Evolutionary conservation across 164 flowering plant species (phyloP), one percentile per base, ranked within the genome.

Genomic region (Brasenia schreberi): DNA sequence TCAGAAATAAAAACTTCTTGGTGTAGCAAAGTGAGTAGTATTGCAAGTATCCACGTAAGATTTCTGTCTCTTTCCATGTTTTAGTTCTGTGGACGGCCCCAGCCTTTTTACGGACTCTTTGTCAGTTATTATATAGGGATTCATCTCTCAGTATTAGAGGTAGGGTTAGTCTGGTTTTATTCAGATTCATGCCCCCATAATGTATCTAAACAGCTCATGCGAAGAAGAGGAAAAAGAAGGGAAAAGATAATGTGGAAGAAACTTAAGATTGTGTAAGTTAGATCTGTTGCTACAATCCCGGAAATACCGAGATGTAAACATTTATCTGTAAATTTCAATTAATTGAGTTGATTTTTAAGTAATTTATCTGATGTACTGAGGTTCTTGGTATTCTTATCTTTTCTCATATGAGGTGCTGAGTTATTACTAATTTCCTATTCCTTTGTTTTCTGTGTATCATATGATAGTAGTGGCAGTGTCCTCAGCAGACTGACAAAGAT

Each of bases 51-150:
- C 27, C 19, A 23, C 18, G 63, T 18, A 61, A 23, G 19, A 61
- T 10, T 61, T 61, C 18, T n/a, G n/a, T 61, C 63, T n/a, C 19
- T 18, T 18, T 61, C 9, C 63, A 12, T 18, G 33, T 18, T n/a
- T 61, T 9, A 61, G 19, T 61, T 18, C 27, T 61, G n/a, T 61
- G 33, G 19, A 23, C 18, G 11, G 63, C 63, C 18, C 63, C 4
- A 9, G 63, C 63, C 63, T 61, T 61, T 18, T 18, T 18, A 0
- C 5, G 19, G n/a, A 18, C 33, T 61, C 12, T 18, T 18, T 61
- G n/a, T 61, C 33, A 7, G 63, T 61, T 61, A 61, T 61, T 61
- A 61, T n/a, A 61, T 61, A 61, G 33, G 63, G 4, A 61, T 61
- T 61, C 63, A 18, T 61, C 19, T 61, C 63, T 61, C 27, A 61